A percentile compares a stretch with the other conserved stretches of the same genome.
Evolutionary conservation across 78 protist genomes (phyloP).

Genomic region (Dictyostelium brefeldianum): DNA sequence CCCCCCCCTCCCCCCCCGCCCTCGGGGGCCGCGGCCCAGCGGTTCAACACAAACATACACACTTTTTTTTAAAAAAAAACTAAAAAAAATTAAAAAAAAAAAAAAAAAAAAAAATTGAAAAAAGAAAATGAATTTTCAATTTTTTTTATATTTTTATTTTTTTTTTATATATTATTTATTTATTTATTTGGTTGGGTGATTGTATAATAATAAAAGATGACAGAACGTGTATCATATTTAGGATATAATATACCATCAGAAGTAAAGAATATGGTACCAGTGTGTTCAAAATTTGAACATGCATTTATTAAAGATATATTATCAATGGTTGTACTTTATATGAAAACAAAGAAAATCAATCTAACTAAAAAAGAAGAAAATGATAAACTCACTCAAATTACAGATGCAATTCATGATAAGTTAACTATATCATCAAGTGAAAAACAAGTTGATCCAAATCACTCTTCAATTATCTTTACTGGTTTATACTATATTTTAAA

Average conservation of each 20-base stretch:
- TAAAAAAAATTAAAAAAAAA: too few relatives aligned
- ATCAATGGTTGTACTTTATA: slow-evolving; percentile 37
- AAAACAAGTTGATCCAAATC: background rate
- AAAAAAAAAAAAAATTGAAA: too few relatives aligned
- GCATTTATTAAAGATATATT: slow-evolving; percentile 33
- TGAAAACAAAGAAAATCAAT: slow-evolving; percentile 51
- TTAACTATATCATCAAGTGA: background rate
- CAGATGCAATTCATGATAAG: slow-evolving; percentile 38
- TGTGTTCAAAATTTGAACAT: slow-evolving; percentile 33
- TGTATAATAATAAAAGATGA: background rate
- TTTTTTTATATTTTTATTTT: too few relatives aligned
- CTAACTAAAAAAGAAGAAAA: slow-evolving; percentile 25
- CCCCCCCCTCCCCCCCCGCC: too few relatives aligned
- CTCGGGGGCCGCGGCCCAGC: too few relatives aligned
- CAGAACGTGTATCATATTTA: slow-evolving; percentile 52
- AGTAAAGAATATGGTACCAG: slow-evolving; percentile 47
- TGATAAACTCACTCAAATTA: slow-evolving; percentile 11
- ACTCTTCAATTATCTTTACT: slow-evolving; percentile 56
- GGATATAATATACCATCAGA: slow-evolving; percentile 69
- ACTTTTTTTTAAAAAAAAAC: background rate
- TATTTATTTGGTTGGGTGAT: too few relatives aligned
- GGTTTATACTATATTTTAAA: slow-evolving; percentile 61
- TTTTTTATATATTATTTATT: too few relatives aligned
- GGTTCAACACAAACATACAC: too few relatives aligned
- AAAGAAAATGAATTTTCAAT: too few relatives aligned